Percentiles rank a stretch among this genome's conserved stretches.
These are phyloP conservation scores for Fusarium miscanthi DNA, from an alignment of 2,329 filamentous ascomycete genomes.

Conservation along the genomic window DNA sequence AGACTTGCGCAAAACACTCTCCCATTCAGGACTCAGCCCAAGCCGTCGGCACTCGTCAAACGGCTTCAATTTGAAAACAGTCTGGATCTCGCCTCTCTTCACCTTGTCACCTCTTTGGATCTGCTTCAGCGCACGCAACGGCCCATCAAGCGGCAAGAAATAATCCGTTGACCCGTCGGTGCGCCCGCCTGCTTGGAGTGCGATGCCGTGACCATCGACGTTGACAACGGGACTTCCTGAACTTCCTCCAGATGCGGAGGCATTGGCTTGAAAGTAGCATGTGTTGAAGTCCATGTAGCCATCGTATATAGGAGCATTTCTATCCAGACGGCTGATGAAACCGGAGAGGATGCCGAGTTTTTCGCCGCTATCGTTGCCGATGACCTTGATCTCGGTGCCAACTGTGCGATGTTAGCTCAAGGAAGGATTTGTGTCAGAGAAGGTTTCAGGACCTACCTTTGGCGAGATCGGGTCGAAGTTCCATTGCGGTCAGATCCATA, in stretches of 20 bases:
- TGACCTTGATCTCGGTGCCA: conserved; percentile 31
- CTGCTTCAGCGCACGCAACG: conserved; percentile 84
- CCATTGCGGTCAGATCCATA: conserved; percentile 75
- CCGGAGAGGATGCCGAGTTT: conserved; percentile 68
- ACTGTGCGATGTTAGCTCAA: background rate
- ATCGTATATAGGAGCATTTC: conserved; percentile 97
- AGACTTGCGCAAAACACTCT: conserved; percentile 80
- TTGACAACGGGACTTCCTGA: conserved; percentile 98
- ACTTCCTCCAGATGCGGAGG: conserved; percentile 93
- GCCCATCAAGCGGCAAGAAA: conserved; percentile 92
- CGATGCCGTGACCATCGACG: conserved; percentile 84
- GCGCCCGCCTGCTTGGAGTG: conserved; percentile 88
- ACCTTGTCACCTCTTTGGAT: conserved; percentile 82
- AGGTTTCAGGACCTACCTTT: background rate
- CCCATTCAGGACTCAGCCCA: conserved; percentile 85
- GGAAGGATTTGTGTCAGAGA: accelerated
- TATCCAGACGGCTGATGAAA: conserved; percentile 93
- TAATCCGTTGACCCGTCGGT: conserved; percentile 97
- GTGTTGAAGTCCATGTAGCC: conserved; percentile 98
- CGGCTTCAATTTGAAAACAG: conserved; percentile 94
- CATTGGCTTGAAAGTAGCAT: conserved; percentile 97
- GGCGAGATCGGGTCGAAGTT: conserved; percentile 25
- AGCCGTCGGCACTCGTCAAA: conserved; percentile 96
- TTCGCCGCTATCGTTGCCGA: conserved; percentile 30
- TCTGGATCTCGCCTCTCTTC: conserved; percentile 91